Evolutionary conservation across 257 asterid genomes (phyloP), one percentile per base, ranked within the genome.

Genomic region (Osmanthus fragrans): DNA sequence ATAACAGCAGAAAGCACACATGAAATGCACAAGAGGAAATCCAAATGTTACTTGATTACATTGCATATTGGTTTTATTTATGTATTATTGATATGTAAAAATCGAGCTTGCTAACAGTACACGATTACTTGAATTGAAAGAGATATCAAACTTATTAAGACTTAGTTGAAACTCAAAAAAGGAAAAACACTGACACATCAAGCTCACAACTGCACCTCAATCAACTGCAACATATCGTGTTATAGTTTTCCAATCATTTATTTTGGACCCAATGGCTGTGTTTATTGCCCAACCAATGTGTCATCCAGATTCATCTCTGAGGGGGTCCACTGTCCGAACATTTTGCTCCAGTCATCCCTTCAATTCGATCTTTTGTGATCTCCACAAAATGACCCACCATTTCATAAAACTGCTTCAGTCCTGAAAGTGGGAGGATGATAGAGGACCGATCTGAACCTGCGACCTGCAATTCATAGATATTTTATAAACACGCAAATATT

Each of bases 351-450:
- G 90, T 80, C 88, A 87, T 86, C 56, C 97, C 98, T 84, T 93
- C 97, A 40, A 89, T 84, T 80, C 92, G 90, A 82, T 93, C 99
- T 80, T 95, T 95, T 1, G 94, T 89, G 67, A 93, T 87, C 84
- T 92, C 99, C 89, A 93, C 93, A 81, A 95, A 95, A 81, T 95
- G 99, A 51, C 99, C 97, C 75, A 95, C 90, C 97, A 90, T 93
- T 85, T 95, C 99, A 84, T 95, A 78, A 76, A 93, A 93, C 83
- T 93, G 98, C 80, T 89, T 95, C 81, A 95, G 89, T 58, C 98
- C 98, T 16, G 98, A 93, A 77, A 95, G 84, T 7, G 98, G 99
- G 83, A 95, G 96, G 70, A 95, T 95, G 83, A 95, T 95, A 77
- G 99, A 95, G 25, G 99, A 90, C 30, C 99, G 96, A 54, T 95